These are phyloP conservation scores for Mycosphaerelloides madeirae DNA, from an alignment of 2,329 filamentous ascomycete genomes.

Conservation along the genomic window DNA sequence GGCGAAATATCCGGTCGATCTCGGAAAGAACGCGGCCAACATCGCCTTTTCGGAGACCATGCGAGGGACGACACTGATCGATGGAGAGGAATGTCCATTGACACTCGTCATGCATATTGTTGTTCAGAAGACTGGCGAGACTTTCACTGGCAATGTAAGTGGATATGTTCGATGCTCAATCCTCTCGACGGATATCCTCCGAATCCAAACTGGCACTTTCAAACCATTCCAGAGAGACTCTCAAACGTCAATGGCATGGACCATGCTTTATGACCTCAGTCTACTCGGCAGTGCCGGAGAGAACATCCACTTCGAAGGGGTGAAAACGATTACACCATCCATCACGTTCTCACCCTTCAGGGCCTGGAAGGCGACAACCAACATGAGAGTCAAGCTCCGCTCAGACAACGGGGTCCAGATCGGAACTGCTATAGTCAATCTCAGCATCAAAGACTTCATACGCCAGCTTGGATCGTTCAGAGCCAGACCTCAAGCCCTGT, in stretches of 20 bases:
- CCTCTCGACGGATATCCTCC: neutral
- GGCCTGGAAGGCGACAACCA: neutral
- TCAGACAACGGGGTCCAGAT: neutral
- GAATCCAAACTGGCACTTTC: neutral
- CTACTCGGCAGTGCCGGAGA: neutral
- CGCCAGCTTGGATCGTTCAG: neutral
- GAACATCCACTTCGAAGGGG: neutral
- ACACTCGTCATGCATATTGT: neutral
- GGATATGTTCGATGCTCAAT: neutral
- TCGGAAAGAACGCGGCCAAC: neutral
- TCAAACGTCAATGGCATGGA: neutral
- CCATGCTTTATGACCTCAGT: neutral
- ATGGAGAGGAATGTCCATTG: neutral
- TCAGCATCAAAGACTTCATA: neutral
- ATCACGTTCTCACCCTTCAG: neutral
- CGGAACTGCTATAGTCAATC: neutral
- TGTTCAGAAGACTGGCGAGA: neutral
- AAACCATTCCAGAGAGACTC: neutral
- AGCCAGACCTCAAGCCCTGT: neutral
- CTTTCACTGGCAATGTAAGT: neutral
- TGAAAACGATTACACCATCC: neutral
- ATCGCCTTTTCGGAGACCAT: constrained; percentile 2
- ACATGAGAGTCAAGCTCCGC: neutral
- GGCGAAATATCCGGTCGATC: neutral
- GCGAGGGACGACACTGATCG: neutral